A percentile compares a stretch with the other conserved stretches of the same genome.
phyloP scores from a whole-genome alignment of 164 flowering plant species.

The Tinospora cordifolia region DNA sequence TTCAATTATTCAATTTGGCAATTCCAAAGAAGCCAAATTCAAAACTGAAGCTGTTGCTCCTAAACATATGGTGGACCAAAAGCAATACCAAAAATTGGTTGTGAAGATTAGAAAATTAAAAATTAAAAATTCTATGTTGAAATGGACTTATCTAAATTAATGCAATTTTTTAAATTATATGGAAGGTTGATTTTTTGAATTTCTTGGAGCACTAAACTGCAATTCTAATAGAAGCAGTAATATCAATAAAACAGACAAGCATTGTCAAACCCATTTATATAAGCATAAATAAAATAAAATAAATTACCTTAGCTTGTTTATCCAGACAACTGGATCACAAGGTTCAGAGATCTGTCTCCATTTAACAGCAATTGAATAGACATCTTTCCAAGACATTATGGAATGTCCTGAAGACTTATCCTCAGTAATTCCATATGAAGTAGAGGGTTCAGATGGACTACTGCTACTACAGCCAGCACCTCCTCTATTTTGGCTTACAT shows the following conservation, averaged over 20 bases:
- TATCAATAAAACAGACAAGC: not conserved
- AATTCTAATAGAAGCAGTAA: not conserved
- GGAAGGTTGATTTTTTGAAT: too few relatives aligned
- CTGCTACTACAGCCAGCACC: conserved; percentile 88
- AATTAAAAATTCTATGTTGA: too few relatives aligned
- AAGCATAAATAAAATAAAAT: conserved; percentile 3
- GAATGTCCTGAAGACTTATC: conserved; percentile 39
- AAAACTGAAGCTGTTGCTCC: too few relatives aligned
- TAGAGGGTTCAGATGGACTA: conserved; percentile 59
- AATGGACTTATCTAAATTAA: too few relatives aligned
- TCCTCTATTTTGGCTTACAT: conserved; percentile 77
- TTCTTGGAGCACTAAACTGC: too few relatives aligned
- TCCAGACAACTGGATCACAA: conserved; percentile 96
- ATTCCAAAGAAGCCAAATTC: too few relatives aligned
- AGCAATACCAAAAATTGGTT: too few relatives aligned
- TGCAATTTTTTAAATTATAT: too few relatives aligned
- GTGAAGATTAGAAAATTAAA: too few relatives aligned
- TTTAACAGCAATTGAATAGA: conserved; percentile 78
- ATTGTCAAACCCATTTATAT: not conserved
- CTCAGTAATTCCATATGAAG: conserved; percentile 43
- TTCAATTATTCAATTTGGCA: too few relatives aligned
- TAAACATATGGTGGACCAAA: too few relatives aligned
- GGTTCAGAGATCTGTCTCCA: conserved; percentile 99
- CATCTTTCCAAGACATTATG: conserved; percentile 70
- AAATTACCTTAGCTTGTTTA: conserved; percentile 78